phyloP scores from a whole-genome alignment of 225 moss, liverwort and hornwort species.

The Asterella californica region DNA sequence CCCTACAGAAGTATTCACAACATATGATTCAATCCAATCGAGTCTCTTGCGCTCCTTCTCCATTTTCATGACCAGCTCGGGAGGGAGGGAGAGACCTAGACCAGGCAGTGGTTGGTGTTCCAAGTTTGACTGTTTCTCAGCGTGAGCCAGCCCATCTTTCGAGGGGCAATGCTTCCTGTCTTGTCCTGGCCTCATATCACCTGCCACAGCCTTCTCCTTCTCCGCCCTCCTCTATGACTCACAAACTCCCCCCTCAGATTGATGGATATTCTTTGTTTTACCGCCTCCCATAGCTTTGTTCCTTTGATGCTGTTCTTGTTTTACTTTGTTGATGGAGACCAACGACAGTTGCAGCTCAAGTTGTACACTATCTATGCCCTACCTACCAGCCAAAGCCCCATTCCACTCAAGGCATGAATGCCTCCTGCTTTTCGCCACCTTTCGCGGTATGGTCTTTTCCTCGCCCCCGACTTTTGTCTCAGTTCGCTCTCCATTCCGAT shows the following conservation, averaged over 20 bases:
- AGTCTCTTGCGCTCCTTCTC: not conserved
- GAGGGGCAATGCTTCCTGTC: not conserved
- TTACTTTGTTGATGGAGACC: too few relatives aligned
- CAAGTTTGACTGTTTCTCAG: slow-evolving; percentile 1
- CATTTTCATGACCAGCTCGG: not conserved
- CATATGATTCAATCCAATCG: not conserved
- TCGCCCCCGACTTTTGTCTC: too few relatives aligned
- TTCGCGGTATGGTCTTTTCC: not conserved
- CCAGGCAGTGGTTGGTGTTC: not conserved
- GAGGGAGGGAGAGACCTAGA: not conserved
- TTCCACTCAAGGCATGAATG: not conserved
- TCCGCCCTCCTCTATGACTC: not conserved
- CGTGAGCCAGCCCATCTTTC: not conserved
- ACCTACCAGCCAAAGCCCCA: not conserved
- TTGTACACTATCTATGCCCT: not conserved
- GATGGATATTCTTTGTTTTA: not conserved
- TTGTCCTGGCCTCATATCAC: not conserved
- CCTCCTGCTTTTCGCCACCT: not conserved
- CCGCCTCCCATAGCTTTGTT: not conserved
- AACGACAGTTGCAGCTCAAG: not conserved
- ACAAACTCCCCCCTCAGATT: not conserved
- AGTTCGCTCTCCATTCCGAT: too few relatives aligned
- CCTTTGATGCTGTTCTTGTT: too few relatives aligned
- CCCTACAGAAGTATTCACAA: not conserved
- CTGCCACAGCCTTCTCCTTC: not conserved